Evolutionary conservation across 176 grass and related monocot species (phyloP), one percentile per base, ranked within the genome.

Genomic region (Ensete glaucum): DNA sequence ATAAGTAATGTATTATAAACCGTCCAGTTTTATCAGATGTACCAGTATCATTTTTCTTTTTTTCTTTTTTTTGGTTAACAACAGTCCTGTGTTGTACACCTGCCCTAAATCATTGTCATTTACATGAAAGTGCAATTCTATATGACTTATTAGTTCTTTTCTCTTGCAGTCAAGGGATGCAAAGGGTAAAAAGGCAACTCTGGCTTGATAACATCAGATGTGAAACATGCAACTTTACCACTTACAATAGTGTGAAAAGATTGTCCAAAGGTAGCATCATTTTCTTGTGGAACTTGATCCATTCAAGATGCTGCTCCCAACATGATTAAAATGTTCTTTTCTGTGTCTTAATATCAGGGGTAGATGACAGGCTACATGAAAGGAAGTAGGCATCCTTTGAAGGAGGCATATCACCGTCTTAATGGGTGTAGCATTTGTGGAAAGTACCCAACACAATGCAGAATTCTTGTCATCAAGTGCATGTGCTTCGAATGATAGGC

Each of bases 111-210:
- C 73, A 53, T 16, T 57, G 22, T 54, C 50, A 22, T 5, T 73
- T 84, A 23, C 48, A 26, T 27, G 14, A 23, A 29, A 69, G 60
- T 59, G 53, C 15, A 65, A 83, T 80, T 65, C 17, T 51, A 73
- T 56, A 23, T 74, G 16, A 71, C 50, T 52, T 54, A 52, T 79
- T 81, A 12, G 51, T 76, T 83, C 50, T 65, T 26, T 64, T 64
- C 9, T 77, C 1, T 49, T 85, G 51, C 94, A 97, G 94, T 83
- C 83, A 79, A 93, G 87, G 50, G 94, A 93, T 68, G 84, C 77
- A 0, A 97, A 97, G 85, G 94, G 94, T 53, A 97, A 97, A 88
- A 90, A 85, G 76, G 94, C 91, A 53, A 93, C 94, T 1, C 50
- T 93, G 59, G 90, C 94, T 80, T 97, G 90, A 97, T 29, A 50